Percentiles rank a stretch among this genome's conserved stretches.
Conservation (phyloP, 306 rosid species). For the Ormosia emarginata region DNA sequence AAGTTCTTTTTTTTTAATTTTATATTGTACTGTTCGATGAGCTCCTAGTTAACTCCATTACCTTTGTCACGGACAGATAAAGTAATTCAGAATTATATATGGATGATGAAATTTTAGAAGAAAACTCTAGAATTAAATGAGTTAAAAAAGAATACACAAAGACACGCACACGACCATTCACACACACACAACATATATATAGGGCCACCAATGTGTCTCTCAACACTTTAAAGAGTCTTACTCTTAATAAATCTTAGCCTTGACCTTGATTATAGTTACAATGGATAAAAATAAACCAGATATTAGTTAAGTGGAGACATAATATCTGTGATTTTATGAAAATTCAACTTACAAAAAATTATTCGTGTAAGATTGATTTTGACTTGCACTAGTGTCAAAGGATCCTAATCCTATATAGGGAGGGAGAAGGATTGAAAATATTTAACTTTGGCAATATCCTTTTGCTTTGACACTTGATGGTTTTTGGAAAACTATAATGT, state of each 20-base stretch:
- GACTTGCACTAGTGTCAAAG: not conserved
- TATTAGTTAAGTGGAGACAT: not conserved
- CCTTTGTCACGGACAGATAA: not conserved
- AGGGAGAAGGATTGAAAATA: not conserved
- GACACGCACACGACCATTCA: not conserved
- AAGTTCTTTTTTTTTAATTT: not conserved
- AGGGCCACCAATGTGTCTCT: not conserved
- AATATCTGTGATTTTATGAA: not conserved
- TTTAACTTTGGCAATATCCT: not conserved
- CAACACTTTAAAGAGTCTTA: not conserved
- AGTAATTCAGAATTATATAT: not conserved
- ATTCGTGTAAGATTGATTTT: not conserved
- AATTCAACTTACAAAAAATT: not conserved
- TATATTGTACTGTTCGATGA: not conserved
- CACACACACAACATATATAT: not conserved
- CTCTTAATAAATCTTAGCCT: not conserved
- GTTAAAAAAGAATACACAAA: not conserved
- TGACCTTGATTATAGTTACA: not conserved
- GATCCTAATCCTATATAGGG: not conserved
- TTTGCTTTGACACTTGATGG: not conserved
- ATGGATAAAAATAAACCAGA: not conserved
- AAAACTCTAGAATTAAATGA: not conserved
- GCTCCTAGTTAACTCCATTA: not conserved
- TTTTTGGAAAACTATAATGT: not conserved
- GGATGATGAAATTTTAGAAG: constrained; percentile 7